phyloP scores from a whole-genome alignment of 441 rosid species.

The Isatis lusitanica region DNA sequence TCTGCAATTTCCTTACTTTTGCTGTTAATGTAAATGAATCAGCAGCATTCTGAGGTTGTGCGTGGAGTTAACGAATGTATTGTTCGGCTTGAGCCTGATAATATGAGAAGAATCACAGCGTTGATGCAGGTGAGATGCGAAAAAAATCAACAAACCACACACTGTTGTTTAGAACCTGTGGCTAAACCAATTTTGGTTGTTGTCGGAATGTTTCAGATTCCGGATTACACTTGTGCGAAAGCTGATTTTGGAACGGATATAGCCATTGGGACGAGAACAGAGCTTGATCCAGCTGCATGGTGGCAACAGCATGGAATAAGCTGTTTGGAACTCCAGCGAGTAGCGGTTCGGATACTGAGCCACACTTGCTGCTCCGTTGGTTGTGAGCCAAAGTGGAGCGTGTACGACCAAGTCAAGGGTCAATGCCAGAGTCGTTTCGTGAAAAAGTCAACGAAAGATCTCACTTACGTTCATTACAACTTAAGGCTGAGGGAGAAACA shows the following conservation, averaged over 20 bases:
- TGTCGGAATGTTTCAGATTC: conserved; percentile 47
- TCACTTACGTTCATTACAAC: conserved; percentile 68
- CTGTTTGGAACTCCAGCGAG: conserved; percentile 82
- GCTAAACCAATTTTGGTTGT: neutral
- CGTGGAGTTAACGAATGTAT: conserved; percentile 92
- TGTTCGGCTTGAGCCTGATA: conserved; percentile 76
- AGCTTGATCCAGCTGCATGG: conserved; percentile 91
- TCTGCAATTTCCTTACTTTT: conserved; percentile 1
- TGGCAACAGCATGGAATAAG: conserved; percentile 53
- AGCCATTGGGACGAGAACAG: conserved; percentile 76
- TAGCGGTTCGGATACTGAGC: conserved; percentile 78
- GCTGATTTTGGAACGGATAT: conserved; percentile 80
- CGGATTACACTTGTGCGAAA: conserved; percentile 70
- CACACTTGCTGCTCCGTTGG: conserved; percentile 80
- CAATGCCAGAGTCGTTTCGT: conserved; percentile 54
- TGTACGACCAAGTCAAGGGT: conserved; percentile 59
- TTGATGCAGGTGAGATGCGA: conserved; percentile 69
- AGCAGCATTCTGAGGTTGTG: conserved; percentile 73
- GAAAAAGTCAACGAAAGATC: conserved; percentile 56
- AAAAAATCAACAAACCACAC: neutral
- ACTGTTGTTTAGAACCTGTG: neutral
- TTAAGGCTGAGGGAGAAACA: conserved; percentile 61
- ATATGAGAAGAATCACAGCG: conserved; percentile 65
- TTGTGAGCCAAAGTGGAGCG: conserved; percentile 73
- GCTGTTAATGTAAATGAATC: conserved; percentile 23